phyloP scores from a whole-genome alignment of 371 early-diverging fungal species.

The Rozella allomycis region DNA sequence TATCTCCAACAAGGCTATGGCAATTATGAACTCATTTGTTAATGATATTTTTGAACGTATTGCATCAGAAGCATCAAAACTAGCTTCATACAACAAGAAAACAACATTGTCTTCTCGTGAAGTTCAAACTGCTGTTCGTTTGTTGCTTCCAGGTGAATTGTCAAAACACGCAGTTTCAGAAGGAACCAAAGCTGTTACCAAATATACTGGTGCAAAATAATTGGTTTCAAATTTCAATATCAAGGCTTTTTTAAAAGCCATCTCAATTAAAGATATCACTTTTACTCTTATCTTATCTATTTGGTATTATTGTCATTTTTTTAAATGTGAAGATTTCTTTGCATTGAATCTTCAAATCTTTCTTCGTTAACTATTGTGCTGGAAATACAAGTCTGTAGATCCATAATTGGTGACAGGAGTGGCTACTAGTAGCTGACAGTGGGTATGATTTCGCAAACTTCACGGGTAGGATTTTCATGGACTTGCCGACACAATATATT shows the following conservation, averaged over 20 bases:
- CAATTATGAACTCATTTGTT: constrained; percentile 91
- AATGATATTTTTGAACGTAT: constrained; percentile 91
- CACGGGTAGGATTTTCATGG: too few relatives aligned
- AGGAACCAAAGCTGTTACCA: constrained; percentile 92
- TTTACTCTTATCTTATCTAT: too few relatives aligned
- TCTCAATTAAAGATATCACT: background rate
- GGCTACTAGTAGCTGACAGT: too few relatives aligned
- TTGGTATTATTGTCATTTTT: too few relatives aligned
- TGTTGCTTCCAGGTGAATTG: constrained; percentile 82
- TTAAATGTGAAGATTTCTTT: too few relatives aligned
- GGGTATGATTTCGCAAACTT: too few relatives aligned
- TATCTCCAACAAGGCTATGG: constrained; percentile 97
- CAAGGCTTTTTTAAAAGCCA: background rate
- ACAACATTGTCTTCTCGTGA: constrained; percentile 86
- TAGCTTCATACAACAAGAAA: constrained; percentile 77
- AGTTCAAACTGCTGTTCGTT: constrained; percentile 80
- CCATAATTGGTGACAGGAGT: too few relatives aligned
- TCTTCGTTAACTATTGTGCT: too few relatives aligned
- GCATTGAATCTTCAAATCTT: too few relatives aligned
- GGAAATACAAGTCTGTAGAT: too few relatives aligned
- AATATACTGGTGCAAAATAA: constrained; percentile 58
- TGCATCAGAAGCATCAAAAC: constrained; percentile 23
- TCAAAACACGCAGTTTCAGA: constrained; percentile 93
- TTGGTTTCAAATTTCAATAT: background rate
- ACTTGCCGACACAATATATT: too few relatives aligned